Evolutionary conservation across 2,329 filamentous ascomycete genomes (phyloP), one percentile per base, ranked within the genome.

Genomic region (Diplodia sapinea): DNA sequence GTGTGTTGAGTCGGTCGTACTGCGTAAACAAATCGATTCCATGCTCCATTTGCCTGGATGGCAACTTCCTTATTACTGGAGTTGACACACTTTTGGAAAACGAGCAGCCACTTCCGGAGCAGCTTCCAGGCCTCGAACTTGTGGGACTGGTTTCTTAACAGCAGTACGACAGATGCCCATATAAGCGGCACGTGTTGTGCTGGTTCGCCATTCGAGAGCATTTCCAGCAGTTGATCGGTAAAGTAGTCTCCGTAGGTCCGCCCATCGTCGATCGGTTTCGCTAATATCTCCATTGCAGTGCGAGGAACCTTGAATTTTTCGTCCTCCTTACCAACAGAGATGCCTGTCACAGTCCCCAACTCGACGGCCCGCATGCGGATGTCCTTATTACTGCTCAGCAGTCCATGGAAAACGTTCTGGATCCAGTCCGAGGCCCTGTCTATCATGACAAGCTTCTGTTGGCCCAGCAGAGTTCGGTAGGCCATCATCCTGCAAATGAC

Each of bases 11-110:
- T 88, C 0, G 89, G 85, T 65, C 89, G 86, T 17, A 92, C 84
- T 7, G 89, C 86, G 75, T 90, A 96, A 23, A 95, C 86, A 54
- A 97, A 88, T 65, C 91, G 89, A 72, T 91, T 92, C 92, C 94
- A 97, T 0, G 93, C 93, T 67, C 89, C 82, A 73, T 94, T 93
- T 26, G 94, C 92, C 73, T 96, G 89, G 15, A 87, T 83, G 92
- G 51, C 59, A 7, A 74, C 54, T 89, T 85, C 81, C 3, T 85
- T 80, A 70, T 97, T 92, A 64, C 86, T 86, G 71, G 88, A 90
- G 75, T 96, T 96, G 79, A 98, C 93, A 74, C 92, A 95, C 70
- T 85, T 85, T 73, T 97, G 91, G 20, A 96, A 89, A 11, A 97
- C 85, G 38, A 86, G 85, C 8, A 97, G 82, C 91, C 93, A 97